Base-by-base conservation (phyloP, 192 early-diverging fungal species). In the Rhizophagus sp. region DNA sequence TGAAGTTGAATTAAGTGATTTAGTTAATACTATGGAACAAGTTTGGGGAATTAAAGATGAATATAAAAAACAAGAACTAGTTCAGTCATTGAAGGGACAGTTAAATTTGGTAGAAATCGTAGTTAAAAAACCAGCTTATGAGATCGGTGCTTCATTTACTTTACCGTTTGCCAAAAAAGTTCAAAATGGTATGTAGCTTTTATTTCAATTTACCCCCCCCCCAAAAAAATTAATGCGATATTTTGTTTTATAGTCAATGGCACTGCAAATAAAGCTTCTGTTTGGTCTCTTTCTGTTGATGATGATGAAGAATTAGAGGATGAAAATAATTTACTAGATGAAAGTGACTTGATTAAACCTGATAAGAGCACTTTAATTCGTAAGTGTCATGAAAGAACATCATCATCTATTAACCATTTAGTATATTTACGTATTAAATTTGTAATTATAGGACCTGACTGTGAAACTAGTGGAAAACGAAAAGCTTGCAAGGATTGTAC, bases 401-500 rank as follows among this genome's bases (percentile, higher is more conserved):
- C 52, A 33, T 77, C 5, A 33, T 77, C 10, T 50, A 57, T 61
- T 68, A 11, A 1, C 25, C 62, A 47, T 50, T 78, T 61, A 13
- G 19, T 81, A 25, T 8, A 33, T 80, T 81, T 44, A 49, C 7
- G 15, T 22, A n/a, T 52, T n/a, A 7, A 57, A 15, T 64, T 67
- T 22, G 74, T 85, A 24, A 71, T 82, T 12, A 72, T 69, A 82
- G 85, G 83, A 34, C 93, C 94, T 7, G 92, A 91, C 63, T 93
- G 91, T 84, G 87, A 93, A 69, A 85, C 84, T 66, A 88, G 86
- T 68, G 87, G 92, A 41, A 94, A 94, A 82, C 86, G 91, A 78
- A 98, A 97, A 87, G 95, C 97, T 24, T 99, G 98, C 90, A 99
- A 99, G 88, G 96, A 97, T 87, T 99, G 98, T 83, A 92, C 92